A percentile compares a stretch with the other conserved stretches of the same genome.
These are phyloP conservation scores for Potentilla sterilis DNA, from an alignment of 306 rosid genomes.

Conservation along the genomic window DNA sequence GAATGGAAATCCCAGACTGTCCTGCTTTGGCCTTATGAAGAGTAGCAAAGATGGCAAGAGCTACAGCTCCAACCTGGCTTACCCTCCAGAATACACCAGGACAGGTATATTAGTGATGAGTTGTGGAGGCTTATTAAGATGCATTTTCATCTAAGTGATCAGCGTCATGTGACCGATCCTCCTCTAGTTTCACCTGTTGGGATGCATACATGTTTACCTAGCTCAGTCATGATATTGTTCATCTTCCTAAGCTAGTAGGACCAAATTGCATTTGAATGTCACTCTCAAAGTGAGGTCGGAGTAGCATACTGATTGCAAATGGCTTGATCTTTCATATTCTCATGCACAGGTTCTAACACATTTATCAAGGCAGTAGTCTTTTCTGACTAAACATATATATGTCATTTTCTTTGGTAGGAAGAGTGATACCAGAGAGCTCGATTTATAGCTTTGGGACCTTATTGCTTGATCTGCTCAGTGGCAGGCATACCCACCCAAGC, in stretches of 20 bases:
- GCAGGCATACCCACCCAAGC: slow-evolving; percentile 84
- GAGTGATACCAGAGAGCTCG: slow-evolving; percentile 70
- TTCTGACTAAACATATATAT: not conserved
- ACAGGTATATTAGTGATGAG: slow-evolving; percentile 49
- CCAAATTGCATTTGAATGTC: too few relatives aligned
- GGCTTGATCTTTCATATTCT: not conserved
- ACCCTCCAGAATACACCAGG: slow-evolving; percentile 85
- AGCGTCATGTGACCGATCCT: not conserved
- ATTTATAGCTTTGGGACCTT: slow-evolving; percentile 81
- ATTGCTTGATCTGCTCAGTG: slow-evolving; percentile 78
- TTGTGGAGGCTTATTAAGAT: not conserved
- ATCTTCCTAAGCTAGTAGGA: too few relatives aligned
- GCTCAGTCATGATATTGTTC: not conserved
- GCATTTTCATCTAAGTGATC: not conserved
- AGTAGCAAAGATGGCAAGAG: slow-evolving; percentile 90
- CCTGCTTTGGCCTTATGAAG: slow-evolving; percentile 96
- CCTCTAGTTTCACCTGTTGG: not conserved
- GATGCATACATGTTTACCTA: not conserved
- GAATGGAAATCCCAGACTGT: slow-evolving; percentile 88
- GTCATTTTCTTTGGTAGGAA: slow-evolving; percentile 52
- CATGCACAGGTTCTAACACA: not conserved
- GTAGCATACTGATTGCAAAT: not conserved
- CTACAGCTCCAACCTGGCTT: slow-evolving; percentile 83
- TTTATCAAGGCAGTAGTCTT: not conserved
- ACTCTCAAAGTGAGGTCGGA: not conserved